phyloP scores from a whole-genome alignment of 1,284 basidiomycete genomes.

The Trichosporon sp. region DNA sequence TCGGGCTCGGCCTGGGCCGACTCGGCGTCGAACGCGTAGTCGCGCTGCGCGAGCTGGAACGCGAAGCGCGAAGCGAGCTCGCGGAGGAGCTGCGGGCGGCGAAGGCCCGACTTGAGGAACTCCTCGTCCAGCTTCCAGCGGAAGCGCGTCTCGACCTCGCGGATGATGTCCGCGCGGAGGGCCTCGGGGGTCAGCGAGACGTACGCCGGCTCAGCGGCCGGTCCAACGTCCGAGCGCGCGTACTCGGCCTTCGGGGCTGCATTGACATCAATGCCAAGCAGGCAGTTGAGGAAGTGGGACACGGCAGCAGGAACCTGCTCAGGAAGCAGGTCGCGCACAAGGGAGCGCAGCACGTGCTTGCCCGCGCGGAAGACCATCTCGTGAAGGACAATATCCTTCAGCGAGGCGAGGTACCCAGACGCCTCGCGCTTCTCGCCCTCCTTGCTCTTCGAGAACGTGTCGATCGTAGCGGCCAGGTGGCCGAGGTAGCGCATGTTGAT shows the following conservation, averaged over 20 bases:
- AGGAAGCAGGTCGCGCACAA: slow-evolving; percentile 43
- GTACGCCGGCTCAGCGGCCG: slow-evolving; percentile 45
- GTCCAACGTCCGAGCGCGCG: slow-evolving; percentile 39
- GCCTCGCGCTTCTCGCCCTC: slow-evolving; percentile 30
- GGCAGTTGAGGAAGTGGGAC: slow-evolving; percentile 58
- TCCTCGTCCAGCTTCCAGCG: slow-evolving; percentile 49
- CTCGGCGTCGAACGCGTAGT: slow-evolving; percentile 49
- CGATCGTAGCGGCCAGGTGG: slow-evolving; percentile 47
- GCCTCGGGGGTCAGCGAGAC: slow-evolving; percentile 51
- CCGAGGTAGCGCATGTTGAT: slow-evolving; percentile 59
- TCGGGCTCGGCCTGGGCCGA: slow-evolving; percentile 22
- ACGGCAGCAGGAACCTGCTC: slow-evolving; percentile 48
- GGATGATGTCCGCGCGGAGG: slow-evolving; percentile 46
- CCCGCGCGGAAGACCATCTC: slow-evolving; percentile 56
- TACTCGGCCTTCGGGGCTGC: slow-evolving; percentile 47
- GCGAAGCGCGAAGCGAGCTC: slow-evolving; percentile 53
- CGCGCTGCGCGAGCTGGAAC: slow-evolving; percentile 53
- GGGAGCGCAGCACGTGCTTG: slow-evolving; percentile 53
- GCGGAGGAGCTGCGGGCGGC: slow-evolving; percentile 51
- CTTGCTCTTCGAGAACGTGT: slow-evolving; percentile 43
- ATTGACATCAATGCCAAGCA: slow-evolving; percentile 51
- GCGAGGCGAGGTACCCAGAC: slow-evolving; percentile 36
- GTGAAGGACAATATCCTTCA: slow-evolving; percentile 49
- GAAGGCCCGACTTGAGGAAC: slow-evolving; percentile 45
- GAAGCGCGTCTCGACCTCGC: slow-evolving; percentile 51